Evolutionary conservation across 768 basidiomycete genomes (phyloP), one percentile per base, ranked within the genome.

Genomic region (Postia placenta): DNA sequence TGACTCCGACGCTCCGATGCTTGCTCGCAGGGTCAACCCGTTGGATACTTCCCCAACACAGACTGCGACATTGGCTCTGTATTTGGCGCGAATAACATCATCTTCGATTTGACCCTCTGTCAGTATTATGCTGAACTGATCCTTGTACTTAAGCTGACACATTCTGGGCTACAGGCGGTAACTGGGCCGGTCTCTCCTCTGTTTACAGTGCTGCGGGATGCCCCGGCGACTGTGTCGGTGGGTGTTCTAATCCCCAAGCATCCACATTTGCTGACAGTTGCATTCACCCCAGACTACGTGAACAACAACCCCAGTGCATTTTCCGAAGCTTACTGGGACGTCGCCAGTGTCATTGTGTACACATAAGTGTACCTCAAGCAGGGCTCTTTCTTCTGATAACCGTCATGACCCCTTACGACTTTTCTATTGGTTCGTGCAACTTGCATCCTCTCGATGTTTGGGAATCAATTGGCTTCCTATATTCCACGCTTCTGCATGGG

Each of bases 41-140:
- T 63, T 1, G 86, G 84, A 19, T 72, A 68, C 59, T 88, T 85
- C 67, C 83, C 84, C 9, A 73, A 69, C 56, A 74, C 68, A 2
- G 64, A 69, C 43, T 90, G 86, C 59, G 66, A 83, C 51, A 71
- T 90, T 39, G 52, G 68, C 41, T 65, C 69, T 42, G 67, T 80
- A 49, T 80, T 87, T 55, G 67, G 72, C 9, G 52, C 69, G 1
- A 75, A 85, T 58, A 80, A 78, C 52, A 85, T 86, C 48, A 68
- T 86, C 52, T 81, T 88, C 56, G 80, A 87, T 55, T 70, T 85
- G 49, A 80, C 83, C 1, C 78, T 86, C 59, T 85, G 85, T 84
- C 53, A 57, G 79, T 65, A n/a, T n/a, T n/a, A n/a, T n/a, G n/a
- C 35, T 42, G 9, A n/a, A 45, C 45, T 46, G 2, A 25, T 22